phyloP scores from a whole-genome alignment of 73 alveolate genomes.

The Tetrahymena elliotti region DNA sequence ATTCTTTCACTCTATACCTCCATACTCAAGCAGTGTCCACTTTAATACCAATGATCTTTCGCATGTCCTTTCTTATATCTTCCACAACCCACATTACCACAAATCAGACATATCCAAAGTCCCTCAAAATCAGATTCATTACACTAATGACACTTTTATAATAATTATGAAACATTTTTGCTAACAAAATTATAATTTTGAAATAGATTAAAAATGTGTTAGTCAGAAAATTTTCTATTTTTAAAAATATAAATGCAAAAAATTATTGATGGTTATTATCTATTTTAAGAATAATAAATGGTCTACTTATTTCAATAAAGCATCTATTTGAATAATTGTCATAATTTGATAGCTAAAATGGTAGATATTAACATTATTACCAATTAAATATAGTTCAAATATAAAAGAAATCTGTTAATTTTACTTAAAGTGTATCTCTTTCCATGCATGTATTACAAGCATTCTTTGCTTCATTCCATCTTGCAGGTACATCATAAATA shows the following conservation, averaged over 20 bases:
- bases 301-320: neutral
- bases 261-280: neutral
- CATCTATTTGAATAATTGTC: neutral
- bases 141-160: neutral
- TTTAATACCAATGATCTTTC: conserved; percentile 58
- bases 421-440: neutral
- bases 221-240: neutral
- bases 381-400: neutral
- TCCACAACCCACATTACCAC: conserved; percentile 88
- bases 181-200: neutral
- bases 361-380: neutral
- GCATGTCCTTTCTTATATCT: conserved; percentile 84
- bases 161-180: neutral
- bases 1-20: conserved; percentile 77
- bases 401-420: neutral
- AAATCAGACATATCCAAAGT: conserved; percentile 79
- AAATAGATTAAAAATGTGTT: neutral
- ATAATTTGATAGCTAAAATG: neutral
- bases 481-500: neutral
- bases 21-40: conserved; percentile 72
- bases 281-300: neutral
- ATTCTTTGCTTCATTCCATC: neutral
- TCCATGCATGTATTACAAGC: neutral
- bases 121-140: neutral
- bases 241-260: neutral